Base-by-base conservation (phyloP, 257 asterid species). In the Eucommia ulmoides region DNA sequence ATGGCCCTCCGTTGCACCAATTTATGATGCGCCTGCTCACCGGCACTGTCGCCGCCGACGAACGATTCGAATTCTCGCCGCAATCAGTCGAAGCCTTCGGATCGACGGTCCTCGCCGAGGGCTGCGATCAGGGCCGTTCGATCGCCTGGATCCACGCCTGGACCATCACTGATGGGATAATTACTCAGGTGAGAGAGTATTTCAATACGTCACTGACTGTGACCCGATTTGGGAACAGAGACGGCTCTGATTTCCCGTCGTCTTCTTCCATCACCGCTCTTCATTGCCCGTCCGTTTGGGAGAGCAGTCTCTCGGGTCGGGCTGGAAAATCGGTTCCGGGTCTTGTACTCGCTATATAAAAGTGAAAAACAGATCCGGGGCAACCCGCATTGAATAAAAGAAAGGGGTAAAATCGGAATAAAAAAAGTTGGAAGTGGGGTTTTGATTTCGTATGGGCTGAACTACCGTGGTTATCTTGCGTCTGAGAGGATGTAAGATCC, bases 141-240 rank as follows among this genome's bases (percentile, higher is more conserved):
- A 68, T 86, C 50, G 71, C 84, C 61, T 91, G 96, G 99, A 87
- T 91, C 18, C 99, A 91, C 77, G 99, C 99, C 63, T 91, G 99
- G 99, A 83, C 96, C 50, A 95, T 83, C 49, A 33, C 80, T 19
- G 83, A 91, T 83, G 99, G 94, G 89, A 66, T 83, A 76, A 83
- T 91, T 52, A 86, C 94, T 58, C 99, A 91, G 78, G 83, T 91
- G 11, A 61, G 95, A 19, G 99, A 91, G 80, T 86, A 91, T 61
- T 76, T 91, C 80, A 91, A 91, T 69, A 86, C 99, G 11, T 81
- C 96, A 24, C 85, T 91, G 23, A 86, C 89, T 19, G 99, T 91
- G 3, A 83, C 99, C 14, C 84, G 89, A 0, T 11, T 86, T 25
- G 77, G 80, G 1, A 60, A 65, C 20, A 0, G 80, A 1, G 74